Base-by-base conservation (phyloP, 768 basidiomycete genomes). In the Saitozyma sp. region DNA sequence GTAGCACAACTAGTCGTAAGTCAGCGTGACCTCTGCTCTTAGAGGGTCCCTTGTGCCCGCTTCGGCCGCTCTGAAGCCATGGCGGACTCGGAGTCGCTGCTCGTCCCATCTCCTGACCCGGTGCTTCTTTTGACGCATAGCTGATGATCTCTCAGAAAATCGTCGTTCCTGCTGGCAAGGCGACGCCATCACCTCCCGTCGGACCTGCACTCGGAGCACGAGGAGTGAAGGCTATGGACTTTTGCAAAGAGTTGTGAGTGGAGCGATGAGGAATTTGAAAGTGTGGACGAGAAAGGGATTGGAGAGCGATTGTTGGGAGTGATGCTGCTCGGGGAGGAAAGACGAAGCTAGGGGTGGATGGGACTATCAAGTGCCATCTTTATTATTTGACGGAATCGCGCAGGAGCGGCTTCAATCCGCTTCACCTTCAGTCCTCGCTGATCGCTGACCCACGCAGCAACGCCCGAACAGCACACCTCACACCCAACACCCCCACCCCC, bases 181-280 rank as follows among this genome's bases (percentile, higher is more conserved):
- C 95, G 42, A 89, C 94, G 37, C 94, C 95, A 16, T 90, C 91
- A 45, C 95, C 95, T 60, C 95, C 95, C 9, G 89, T 99, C 56
- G 95, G 95, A 74, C 95, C 95, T 58, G 95, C 94, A 40, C 86
- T 99, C 57, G 96, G 96, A 82, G 95, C 96, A 67, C 87, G 92
- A 75, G 96, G 96, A 71, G 94, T 99, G 70, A 97, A 96, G 82
- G 92, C 93, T 37, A 98, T 98, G 90, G 96, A 99, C 82, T 99
- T 99, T 78, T 96, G 93, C 84, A 99, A 97, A 80, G 93, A 98
- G 79, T 99, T 98, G 78, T 78, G 53, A 65, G 78, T 75, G 9
- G 49, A n/a, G 49, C 49, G 2, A 50, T 50, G 17, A n/a, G 49
- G 9, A 10, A 10, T 50, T 50, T 50, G 49, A n/a, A 50, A 6